A percentile compares a stretch with the other conserved stretches of the same genome.
Conservation (phyloP, 2,329 filamentous ascomycete species). For the Parafenestella ontariensis region DNA sequence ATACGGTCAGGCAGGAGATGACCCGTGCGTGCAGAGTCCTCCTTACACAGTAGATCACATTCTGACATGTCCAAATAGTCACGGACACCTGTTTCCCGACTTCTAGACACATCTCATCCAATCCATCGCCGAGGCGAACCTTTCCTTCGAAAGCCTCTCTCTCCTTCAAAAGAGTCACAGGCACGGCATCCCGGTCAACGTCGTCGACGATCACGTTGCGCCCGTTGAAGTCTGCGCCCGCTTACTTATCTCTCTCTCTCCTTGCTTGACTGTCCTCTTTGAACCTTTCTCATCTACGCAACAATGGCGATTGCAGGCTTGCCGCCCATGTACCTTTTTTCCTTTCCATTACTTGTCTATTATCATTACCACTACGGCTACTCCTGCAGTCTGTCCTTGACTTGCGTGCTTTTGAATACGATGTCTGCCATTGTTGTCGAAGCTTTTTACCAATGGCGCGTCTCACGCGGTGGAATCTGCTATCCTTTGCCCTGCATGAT, state of each 20-base stretch:
- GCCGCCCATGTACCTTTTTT: slow-evolving; percentile 17
- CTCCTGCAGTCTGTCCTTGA: slow-evolving; percentile 12
- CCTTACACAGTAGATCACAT: slow-evolving; percentile 32
- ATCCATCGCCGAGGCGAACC: not conserved
- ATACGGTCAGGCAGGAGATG: slow-evolving; percentile 79
- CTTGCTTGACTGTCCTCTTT: not conserved
- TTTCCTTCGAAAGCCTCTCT: slow-evolving; percentile 4
- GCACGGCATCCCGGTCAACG: slow-evolving; percentile 17
- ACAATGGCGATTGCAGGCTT: slow-evolving; percentile 1
- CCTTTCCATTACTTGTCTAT: slow-evolving; percentile 17
- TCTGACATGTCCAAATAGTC: slow-evolving; percentile 44
- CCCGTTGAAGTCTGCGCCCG: slow-evolving; percentile 14
- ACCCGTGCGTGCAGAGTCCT: slow-evolving; percentile 74
- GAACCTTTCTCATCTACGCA: not conserved
- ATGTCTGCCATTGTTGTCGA: slow-evolving; percentile 12
- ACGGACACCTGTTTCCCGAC: slow-evolving; percentile 44
- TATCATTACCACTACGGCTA: slow-evolving; percentile 5
- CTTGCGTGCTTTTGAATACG: slow-evolving; percentile 11
- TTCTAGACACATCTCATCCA: slow-evolving; percentile 29
- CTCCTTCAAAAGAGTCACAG: slow-evolving; percentile 2
- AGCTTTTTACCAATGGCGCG: slow-evolving; percentile 1
- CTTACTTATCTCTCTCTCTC: not conserved
- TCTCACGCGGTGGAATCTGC: not conserved
- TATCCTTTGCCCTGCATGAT: too few relatives aligned
- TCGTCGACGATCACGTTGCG: slow-evolving; percentile 11